Conservation (phyloP, 73 alveolate species). For the Paramecium sonneborni region DNA sequence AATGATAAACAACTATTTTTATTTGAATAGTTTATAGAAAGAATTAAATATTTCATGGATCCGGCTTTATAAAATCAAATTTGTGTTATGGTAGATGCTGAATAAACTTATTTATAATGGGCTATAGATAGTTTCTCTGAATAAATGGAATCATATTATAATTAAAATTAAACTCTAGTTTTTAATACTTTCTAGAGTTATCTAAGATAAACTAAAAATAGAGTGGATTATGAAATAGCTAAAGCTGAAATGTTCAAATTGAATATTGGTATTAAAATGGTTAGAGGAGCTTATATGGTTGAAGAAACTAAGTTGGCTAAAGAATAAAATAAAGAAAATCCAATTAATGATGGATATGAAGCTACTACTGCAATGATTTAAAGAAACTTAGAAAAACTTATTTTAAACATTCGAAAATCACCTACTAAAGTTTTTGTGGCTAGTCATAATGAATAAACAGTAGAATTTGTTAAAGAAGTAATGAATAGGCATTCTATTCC, state of each 20-base stretch:
- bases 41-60: constrained; percentile 50
- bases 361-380: constrained; percentile 64
- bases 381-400: constrained; percentile 54
- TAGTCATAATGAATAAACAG: constrained; percentile 62
- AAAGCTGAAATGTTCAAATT: constrained; percentile 41
- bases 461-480: constrained; percentile 22
- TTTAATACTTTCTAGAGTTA: constrained; percentile 57
- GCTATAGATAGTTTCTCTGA: constrained; percentile 58
- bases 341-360: constrained; percentile 64
- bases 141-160: constrained; percentile 57
- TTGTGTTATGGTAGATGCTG: constrained; percentile 57
- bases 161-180: constrained; percentile 34
- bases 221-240: constrained; percentile 60
- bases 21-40: constrained; percentile 45
- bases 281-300: constrained; percentile 63
- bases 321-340: constrained; percentile 44
- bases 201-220: not conserved
- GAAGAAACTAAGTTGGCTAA: constrained; percentile 60
- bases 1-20: not conserved
- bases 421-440: constrained; percentile 57
- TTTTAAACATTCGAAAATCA: not conserved
- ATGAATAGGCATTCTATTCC: not conserved
- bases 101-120: constrained; percentile 50
- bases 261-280: constrained; percentile 53
- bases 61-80: constrained; percentile 23